These are phyloP conservation scores for Fonsecaea nubica DNA, from an alignment of 2,329 filamentous ascomycete genomes.

Conservation along the genomic window DNA sequence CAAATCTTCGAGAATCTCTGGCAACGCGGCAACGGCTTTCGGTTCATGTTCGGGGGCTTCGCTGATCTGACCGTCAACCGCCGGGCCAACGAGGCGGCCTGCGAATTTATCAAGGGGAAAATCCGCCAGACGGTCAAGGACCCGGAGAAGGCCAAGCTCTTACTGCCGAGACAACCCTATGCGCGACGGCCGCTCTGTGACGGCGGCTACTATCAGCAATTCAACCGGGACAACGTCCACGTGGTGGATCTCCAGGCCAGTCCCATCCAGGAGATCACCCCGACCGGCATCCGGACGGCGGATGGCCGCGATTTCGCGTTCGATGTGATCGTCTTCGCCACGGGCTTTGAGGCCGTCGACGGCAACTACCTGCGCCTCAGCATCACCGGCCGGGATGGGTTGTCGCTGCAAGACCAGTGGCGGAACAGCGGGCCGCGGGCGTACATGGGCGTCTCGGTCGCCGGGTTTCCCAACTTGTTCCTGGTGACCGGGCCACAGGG, in stretches of 20 bases:
- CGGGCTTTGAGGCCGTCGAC: constrained; percentile 46
- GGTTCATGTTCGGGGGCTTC: constrained; percentile 59
- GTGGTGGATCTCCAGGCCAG: constrained; percentile 54
- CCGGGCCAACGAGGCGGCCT: constrained; percentile 59
- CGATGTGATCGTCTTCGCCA: constrained; percentile 49
- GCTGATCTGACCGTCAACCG: constrained; percentile 55
- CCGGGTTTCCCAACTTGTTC: constrained; percentile 58
- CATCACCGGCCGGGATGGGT: constrained; percentile 41
- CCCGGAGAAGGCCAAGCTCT: constrained; percentile 46
- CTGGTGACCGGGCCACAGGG: constrained; percentile 62
- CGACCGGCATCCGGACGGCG: constrained; percentile 49
- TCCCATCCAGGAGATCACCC: constrained; percentile 50
- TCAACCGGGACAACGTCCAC: constrained; percentile 55
- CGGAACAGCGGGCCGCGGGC: constrained; percentile 38
- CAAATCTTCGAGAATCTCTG: constrained; percentile 58
- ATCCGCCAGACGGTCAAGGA: constrained; percentile 59
- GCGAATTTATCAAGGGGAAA: constrained; percentile 63
- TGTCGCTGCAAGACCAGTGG: constrained; percentile 45
- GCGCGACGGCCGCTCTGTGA: constrained; percentile 34
- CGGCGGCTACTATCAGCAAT: constrained; percentile 51
- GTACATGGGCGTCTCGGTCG: constrained; percentile 51
- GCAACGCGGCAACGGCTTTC: constrained; percentile 59
- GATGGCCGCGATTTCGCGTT: constrained; percentile 48
- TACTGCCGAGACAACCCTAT: constrained; percentile 18
- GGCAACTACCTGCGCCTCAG: constrained; percentile 43